Conservation (phyloP, 2,329 filamentous ascomycete genomes). For the Fusarium musae region DNA sequence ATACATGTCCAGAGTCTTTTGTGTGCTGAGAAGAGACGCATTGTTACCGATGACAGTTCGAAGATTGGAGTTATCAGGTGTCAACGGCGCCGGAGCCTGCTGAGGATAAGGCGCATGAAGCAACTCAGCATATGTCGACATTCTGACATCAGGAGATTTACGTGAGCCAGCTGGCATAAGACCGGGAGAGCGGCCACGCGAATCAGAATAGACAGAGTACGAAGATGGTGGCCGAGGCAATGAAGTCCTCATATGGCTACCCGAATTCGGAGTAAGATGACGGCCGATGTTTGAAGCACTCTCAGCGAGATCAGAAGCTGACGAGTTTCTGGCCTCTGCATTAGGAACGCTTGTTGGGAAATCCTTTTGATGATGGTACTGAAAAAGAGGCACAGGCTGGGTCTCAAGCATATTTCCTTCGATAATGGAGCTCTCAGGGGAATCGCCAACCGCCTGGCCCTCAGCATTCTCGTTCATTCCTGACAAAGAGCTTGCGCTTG, state of each 20-base stretch:
- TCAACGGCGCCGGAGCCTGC: constrained; percentile 72
- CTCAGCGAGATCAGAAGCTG: constrained; percentile 64
- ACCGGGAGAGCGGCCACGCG: constrained; percentile 70
- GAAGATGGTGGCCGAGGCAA: constrained; percentile 78
- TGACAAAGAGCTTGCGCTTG: constrained; percentile 67
- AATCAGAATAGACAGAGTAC: constrained; percentile 80
- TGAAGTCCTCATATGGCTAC: constrained; percentile 65
- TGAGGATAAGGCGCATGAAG: constrained; percentile 82
- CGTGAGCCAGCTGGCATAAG: constrained; percentile 59
- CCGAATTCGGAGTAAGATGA: constrained; percentile 69
- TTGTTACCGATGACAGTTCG: constrained; percentile 85
- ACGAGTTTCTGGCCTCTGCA: constrained; percentile 57
- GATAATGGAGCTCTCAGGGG: constrained; percentile 62
- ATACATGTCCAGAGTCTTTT: constrained; percentile 98
- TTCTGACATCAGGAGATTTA: constrained; percentile 65
- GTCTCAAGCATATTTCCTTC: constrained; percentile 56
- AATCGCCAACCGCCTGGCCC: constrained; percentile 56
- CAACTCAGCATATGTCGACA: constrained; percentile 67
- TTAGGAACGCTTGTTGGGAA: constrained; percentile 56
- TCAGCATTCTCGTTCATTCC: constrained; percentile 61
- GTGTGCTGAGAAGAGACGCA: constrained; percentile 88
- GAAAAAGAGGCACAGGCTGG: constrained; percentile 65
- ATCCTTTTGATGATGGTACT: constrained; percentile 70
- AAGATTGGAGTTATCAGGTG: constrained; percentile 83
- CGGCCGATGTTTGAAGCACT: constrained; percentile 64